Evolutionary conservation across 2,329 filamentous ascomycete species (phyloP), one percentile per base, ranked within the genome.

Genomic region (Xylaria polymorpha): DNA sequence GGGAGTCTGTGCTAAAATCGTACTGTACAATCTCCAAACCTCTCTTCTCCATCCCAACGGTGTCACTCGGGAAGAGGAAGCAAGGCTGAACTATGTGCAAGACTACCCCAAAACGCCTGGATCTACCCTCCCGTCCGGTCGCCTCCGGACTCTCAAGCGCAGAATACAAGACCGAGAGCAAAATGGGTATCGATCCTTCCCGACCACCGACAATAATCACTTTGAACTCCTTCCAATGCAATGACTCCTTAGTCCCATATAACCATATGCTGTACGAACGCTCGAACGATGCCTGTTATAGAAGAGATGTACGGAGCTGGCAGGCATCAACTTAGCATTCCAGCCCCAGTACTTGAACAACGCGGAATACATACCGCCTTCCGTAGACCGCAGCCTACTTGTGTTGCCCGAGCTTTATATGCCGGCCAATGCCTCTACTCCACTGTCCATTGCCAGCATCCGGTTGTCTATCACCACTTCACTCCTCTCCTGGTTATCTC

Each of bases 211-310:
- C 64, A 46, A 60, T 50, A 59, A 55, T n/a, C 32, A 53, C 44
- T 58, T 20, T 51, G n/a, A 71, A 71, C 66, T 66, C 69, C 66
- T 64, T 53, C 44, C 63, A 51, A 71, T 71, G 66, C 69, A 71
- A 66, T 68, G 48, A 60, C 39, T 35, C 58, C 22, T 48, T 37
- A 39, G 55, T 65, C 41, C 39, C 61, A 29, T 43, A 67, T 64
- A 37, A 50, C 61, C 37, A 68, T 70, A 64, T 29, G 59, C 35
- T 53, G 57, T 44, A 25, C n/a, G 55, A 66, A 71, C 60, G 53
- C 53, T 59, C 25, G 25, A 46, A 51, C n/a, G 37, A 39, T 60
- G 41, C 29, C 25, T 48, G 39, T 37, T 39, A 53, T 43, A 20
- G 20, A 53, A 50, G 59, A 32, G 22, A 41, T 50, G 8, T 25